Conservation (phyloP, 345 rosid genomes). For the Diplotaxis tenuifolia region DNA sequence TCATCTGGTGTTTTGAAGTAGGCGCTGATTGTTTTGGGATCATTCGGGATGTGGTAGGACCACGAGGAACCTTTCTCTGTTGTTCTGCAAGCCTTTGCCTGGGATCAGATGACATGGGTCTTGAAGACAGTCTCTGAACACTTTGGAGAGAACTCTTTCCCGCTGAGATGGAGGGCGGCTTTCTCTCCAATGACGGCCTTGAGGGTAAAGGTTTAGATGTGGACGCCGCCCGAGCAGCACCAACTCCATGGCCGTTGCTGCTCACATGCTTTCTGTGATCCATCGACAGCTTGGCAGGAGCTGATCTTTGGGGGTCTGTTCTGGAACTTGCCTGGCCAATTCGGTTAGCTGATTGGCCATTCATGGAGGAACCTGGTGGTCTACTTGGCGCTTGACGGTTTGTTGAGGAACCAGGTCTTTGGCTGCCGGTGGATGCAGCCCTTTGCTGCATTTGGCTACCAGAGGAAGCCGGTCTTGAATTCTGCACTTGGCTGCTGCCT, state of each 20-base stretch:
- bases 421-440: constrained; percentile 13
- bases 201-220: constrained; percentile 44
- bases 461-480: constrained; percentile 15
- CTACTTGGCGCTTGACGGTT: constrained; percentile 35
- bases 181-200: constrained; percentile 45
- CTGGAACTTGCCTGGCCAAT: constrained; percentile 48
- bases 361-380: constrained; percentile 28
- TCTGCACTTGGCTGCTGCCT: constrained; percentile 21
- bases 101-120: constrained; percentile 44
- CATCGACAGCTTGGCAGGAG: constrained; percentile 40
- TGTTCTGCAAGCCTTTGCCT: constrained; percentile 51
- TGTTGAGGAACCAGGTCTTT: constrained; percentile 24
- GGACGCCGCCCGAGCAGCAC: constrained; percentile 53
- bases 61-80: constrained; percentile 48
- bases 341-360: constrained; percentile 36
- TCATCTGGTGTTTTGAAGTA: constrained; percentile 49
- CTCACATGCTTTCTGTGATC: constrained; percentile 54
- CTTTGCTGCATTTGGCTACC: constrained; percentile 31
- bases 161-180: constrained; percentile 35
- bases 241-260: constrained; percentile 44
- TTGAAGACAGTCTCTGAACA: constrained; percentile 45
- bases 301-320: constrained; percentile 38
- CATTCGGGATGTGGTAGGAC: constrained; percentile 39
- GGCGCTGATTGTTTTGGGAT: constrained; percentile 46
- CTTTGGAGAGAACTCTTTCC: constrained; percentile 41